Conservation (phyloP, 2,329 filamentous ascomycete genomes). For the Colletotrichum euphorbiae region DNA sequence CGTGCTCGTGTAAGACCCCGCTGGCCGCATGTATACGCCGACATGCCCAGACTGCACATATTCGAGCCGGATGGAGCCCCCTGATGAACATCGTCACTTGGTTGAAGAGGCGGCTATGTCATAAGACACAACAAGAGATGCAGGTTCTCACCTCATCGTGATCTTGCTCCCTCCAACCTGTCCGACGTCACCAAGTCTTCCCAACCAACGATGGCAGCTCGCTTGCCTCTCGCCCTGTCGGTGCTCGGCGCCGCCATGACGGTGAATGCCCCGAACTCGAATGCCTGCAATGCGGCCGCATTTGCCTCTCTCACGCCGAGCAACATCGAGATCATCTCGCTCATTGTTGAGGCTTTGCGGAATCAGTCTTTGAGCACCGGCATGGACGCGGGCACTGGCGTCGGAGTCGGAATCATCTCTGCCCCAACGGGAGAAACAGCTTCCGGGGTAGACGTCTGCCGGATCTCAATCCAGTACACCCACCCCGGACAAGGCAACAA, state of each 20-base stretch:
- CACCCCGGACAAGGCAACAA: constrained; percentile 36
- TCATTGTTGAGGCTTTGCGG: background rate
- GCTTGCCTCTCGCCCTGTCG: background rate
- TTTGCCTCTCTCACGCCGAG: background rate
- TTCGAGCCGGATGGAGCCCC: too few relatives aligned
- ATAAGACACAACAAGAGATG: too few relatives aligned
- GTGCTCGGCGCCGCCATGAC: background rate
- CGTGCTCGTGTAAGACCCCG: too few relatives aligned
- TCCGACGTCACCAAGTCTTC: background rate
- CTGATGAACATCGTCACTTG: too few relatives aligned
- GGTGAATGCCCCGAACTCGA: background rate
- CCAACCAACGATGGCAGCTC: background rate
- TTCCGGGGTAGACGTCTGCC: constrained; percentile 35
- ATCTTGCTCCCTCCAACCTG: background rate
- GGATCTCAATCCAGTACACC: constrained; percentile 37
- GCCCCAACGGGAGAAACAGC: background rate
- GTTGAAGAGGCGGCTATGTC: too few relatives aligned
- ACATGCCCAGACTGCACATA: too few relatives aligned
- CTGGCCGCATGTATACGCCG: background rate
- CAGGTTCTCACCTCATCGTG: too few relatives aligned
- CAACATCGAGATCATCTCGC: background rate
- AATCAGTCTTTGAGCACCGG: background rate
- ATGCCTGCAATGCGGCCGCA: background rate
- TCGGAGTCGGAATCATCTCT: constrained; percentile 11
- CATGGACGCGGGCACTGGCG: background rate